Conservation (phyloP, 345 rosid species). For the Abelmoschus esculentus region DNA sequence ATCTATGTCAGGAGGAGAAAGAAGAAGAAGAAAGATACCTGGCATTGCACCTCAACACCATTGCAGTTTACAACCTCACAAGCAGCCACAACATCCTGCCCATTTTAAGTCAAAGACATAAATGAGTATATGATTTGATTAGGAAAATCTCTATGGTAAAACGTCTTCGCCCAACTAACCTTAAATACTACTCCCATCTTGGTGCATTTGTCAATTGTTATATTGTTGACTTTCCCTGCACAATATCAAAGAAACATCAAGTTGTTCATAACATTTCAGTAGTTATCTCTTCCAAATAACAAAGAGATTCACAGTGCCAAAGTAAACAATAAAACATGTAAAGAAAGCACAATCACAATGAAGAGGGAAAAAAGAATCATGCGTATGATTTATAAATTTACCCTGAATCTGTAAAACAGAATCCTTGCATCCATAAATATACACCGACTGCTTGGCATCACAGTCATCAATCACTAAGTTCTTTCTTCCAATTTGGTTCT, state of each 20-base stretch:
- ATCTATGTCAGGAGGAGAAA: not conserved
- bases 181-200: constrained; percentile 87
- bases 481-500: constrained; percentile 88
- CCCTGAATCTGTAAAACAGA: constrained; percentile 94
- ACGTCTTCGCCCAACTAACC: constrained; percentile 41
- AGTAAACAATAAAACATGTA: constrained; percentile 6
- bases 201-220: constrained; percentile 90
- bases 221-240: constrained; percentile 96
- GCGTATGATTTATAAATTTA: constrained; percentile 13
- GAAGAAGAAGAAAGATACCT: constrained; percentile 41
- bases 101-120: constrained; percentile 16
- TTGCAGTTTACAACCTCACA: constrained; percentile 91
- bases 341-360: not conserved
- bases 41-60: constrained; percentile 95
- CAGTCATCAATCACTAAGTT: constrained; percentile 79
- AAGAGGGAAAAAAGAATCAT: not conserved
- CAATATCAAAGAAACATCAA: constrained; percentile 14
- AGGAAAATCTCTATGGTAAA: not conserved
- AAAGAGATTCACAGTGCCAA: not conserved
- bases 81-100: constrained; percentile 97
- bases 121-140: constrained; percentile 4
- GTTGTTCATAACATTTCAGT: constrained; percentile 6
- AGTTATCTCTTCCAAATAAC: not conserved
- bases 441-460: constrained; percentile 87
- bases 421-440: constrained; percentile 92